phyloP scores from a whole-genome alignment of 306 rosid species.

The Vigna trinervia region DNA sequence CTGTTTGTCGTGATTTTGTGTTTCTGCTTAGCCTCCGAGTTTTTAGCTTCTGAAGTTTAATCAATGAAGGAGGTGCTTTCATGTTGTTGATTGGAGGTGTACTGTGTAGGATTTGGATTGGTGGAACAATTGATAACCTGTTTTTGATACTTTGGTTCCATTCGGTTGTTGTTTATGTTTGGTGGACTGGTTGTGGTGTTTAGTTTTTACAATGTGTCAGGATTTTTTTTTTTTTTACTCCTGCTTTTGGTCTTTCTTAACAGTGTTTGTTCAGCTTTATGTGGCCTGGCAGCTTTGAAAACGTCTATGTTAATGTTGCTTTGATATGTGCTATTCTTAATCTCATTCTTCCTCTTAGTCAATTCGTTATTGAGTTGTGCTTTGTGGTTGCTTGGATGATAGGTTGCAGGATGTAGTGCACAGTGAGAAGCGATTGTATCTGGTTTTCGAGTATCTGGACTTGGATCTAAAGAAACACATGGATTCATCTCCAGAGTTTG shows the following conservation, averaged over 20 bases:
- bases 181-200: not conserved
- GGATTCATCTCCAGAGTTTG: slow-evolving; percentile 95
- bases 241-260: slow-evolving; percentile 9
- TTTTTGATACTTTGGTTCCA: slow-evolving; percentile 10
- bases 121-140: slow-evolving; percentile 19
- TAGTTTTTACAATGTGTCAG: not conserved
- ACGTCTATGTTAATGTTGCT: not conserved
- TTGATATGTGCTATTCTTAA: slow-evolving; percentile 10
- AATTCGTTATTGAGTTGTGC: slow-evolving; percentile 30
- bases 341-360: not conserved
- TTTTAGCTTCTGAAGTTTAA: slow-evolving; percentile 3
- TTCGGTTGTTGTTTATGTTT: slow-evolving; percentile 12
- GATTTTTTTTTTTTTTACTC: slow-evolving; percentile 7
- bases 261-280: slow-evolving; percentile 17
- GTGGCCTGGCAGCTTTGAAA: not conserved
- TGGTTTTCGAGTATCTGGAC: slow-evolving; percentile 97
- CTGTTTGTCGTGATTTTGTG: slow-evolving; percentile 1
- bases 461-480: slow-evolving; percentile 97
- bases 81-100: not conserved
- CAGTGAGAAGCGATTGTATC: slow-evolving; percentile 90
- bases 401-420: slow-evolving; percentile 97
- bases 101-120: not conserved
- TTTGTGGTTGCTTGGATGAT: slow-evolving; percentile 48
- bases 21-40: slow-evolving; percentile 38
- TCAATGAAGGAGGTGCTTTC: slow-evolving; percentile 1